These are phyloP conservation scores for Cytospora paraplurivora DNA, from an alignment of 2,329 filamentous ascomycete species.

Conservation along the genomic window DNA sequence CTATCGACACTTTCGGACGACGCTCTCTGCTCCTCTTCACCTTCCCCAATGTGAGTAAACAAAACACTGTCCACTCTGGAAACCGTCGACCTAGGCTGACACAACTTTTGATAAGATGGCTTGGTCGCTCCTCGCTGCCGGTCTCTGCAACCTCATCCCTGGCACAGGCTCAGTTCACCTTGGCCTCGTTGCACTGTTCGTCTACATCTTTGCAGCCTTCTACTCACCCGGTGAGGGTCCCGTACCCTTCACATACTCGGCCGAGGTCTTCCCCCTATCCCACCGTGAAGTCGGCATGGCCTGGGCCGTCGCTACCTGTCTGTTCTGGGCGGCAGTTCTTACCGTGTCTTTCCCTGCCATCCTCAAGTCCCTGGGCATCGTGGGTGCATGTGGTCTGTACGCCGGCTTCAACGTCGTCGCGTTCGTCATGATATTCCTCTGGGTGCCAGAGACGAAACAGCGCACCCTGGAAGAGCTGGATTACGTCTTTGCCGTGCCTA, in stretches of 20 bases:
- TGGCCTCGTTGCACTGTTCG: slow-evolving; percentile 52
- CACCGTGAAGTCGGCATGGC: slow-evolving; percentile 74
- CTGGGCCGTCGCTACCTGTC: slow-evolving; percentile 67
- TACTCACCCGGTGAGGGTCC: slow-evolving; percentile 34
- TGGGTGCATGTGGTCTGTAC: slow-evolving; percentile 54
- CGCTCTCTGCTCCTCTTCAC: slow-evolving; percentile 64
- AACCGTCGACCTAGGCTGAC: neutral
- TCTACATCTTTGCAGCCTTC: slow-evolving; percentile 37
- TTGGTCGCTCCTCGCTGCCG: slow-evolving; percentile 60
- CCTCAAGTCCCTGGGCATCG: slow-evolving; percentile 46
- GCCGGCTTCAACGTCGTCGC: slow-evolving; percentile 59
- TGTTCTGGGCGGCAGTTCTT: slow-evolving; percentile 61
- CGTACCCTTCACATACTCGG: slow-evolving; percentile 69
- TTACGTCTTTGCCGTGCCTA: slow-evolving; percentile 62
- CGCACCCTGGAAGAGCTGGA: slow-evolving; percentile 57
- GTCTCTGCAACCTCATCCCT: slow-evolving; percentile 53
- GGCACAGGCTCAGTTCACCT: slow-evolving; percentile 35
- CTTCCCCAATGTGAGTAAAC: slow-evolving; percentile 62
- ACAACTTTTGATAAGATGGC: slow-evolving; percentile 47
- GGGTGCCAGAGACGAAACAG: slow-evolving; percentile 60
- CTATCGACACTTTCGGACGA: slow-evolving; percentile 68
- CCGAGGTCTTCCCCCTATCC: slow-evolving; percentile 71
- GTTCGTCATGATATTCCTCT: slow-evolving; percentile 58
- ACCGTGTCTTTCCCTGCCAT: slow-evolving; percentile 66
- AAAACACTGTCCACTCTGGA: neutral